A percentile compares a stretch with the other conserved stretches of the same genome.
phyloP scores from a whole-genome alignment of 1,284 basidiomycete genomes.

The Cryptococcus sp. region DNA sequence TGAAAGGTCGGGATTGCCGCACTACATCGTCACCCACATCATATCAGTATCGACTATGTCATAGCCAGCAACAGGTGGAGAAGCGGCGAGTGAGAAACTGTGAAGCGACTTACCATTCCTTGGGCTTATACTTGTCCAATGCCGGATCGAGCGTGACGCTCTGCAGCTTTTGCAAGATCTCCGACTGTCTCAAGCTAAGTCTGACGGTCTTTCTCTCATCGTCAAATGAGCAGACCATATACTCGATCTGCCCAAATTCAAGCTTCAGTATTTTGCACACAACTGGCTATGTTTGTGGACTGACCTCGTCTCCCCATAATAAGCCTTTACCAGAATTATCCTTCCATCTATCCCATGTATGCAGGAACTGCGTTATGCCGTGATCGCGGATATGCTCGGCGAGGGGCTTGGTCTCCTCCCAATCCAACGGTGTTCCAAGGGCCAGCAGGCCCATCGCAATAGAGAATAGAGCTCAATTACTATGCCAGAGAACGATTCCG shows the following conservation, averaged over 20 bases:
- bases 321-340: conserved; percentile 87
- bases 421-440: conserved; percentile 89
- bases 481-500: not conserved
- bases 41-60: not conserved
- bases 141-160: conserved; percentile 67
- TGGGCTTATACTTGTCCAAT: conserved; percentile 57
- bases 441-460: conserved; percentile 84
- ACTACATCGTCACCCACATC: conserved; percentile 52
- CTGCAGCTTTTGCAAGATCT: conserved; percentile 83
- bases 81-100: not conserved
- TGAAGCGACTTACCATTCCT: conserved; percentile 30
- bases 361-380: conserved; percentile 92
- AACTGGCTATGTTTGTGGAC: conserved; percentile 13
- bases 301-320: conserved; percentile 98
- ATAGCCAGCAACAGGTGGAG: not conserved
- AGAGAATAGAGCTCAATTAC: not conserved
- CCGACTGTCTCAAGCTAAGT: conserved; percentile 87
- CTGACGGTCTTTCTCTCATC: conserved; percentile 73
- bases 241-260: conserved; percentile 72
- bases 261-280: not conserved
- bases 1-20: conserved; percentile 88
- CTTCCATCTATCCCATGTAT: conserved; percentile 90
- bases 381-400: conserved; percentile 89
- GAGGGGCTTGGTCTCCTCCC: conserved; percentile 85
- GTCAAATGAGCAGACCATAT: conserved; percentile 91